phyloP scores from a whole-genome alignment of 208 protist genomes.

The Trypanosoma avium region DNA sequence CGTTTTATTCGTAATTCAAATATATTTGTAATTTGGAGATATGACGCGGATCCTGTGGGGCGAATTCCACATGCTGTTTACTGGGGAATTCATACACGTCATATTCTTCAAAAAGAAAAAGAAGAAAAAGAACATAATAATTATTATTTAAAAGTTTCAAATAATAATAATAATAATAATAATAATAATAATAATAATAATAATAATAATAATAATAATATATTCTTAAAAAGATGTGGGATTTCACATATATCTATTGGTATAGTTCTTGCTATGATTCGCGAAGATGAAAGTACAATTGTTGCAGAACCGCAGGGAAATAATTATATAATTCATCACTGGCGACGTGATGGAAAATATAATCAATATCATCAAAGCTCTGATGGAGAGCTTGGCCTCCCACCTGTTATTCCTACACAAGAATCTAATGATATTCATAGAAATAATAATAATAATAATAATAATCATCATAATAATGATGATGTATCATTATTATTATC shows the following conservation, averaged over 20 bases:
- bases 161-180: background rate
- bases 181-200: background rate
- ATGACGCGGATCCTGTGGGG: slow-evolving; percentile 40
- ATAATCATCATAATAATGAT: background rate
- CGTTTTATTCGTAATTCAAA: slow-evolving; percentile 24
- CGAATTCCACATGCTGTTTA: slow-evolving; percentile 61
- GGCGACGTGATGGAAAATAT: slow-evolving; percentile 32
- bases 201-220: background rate
- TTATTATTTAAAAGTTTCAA: background rate
- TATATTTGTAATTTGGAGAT: slow-evolving; percentile 51
- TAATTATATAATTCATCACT: slow-evolving; percentile 59
- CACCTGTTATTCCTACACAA: slow-evolving; percentile 29
- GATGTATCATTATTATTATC: background rate
- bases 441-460: background rate
- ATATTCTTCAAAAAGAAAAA: background rate
- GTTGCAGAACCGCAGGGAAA: slow-evolving; percentile 30
- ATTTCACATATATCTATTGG: background rate
- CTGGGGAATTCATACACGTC: slow-evolving; percentile 41
- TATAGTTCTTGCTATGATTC: slow-evolving; percentile 55
- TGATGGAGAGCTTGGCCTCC: slow-evolving; percentile 32
- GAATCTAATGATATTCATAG: background rate
- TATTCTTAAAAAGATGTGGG: background rate
- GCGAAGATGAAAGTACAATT: slow-evolving; percentile 68
- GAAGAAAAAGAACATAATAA: background rate
- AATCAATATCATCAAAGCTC: slow-evolving; percentile 33